A percentile compares a stretch with the other conserved stretches of the same genome.
These are phyloP conservation scores for Calamus simplicifolius DNA, from an alignment of 176 grass and related monocot genomes.

Conservation along the genomic window DNA sequence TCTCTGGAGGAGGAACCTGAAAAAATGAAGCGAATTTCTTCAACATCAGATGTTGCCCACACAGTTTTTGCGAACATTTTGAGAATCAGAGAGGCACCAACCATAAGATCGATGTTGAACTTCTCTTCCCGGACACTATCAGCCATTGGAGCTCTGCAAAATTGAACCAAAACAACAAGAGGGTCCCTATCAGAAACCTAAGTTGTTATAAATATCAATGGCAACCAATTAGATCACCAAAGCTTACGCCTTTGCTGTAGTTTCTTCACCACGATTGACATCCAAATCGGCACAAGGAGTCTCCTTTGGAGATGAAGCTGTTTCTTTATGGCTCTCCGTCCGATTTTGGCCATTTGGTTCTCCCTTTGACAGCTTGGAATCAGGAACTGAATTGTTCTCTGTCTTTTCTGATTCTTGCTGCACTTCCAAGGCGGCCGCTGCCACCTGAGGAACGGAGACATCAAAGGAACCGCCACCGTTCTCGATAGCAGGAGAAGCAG, in stretches of 20 bases:
- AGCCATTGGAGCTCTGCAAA: constrained; percentile 54
- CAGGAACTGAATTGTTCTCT: constrained; percentile 30
- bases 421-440: background rate
- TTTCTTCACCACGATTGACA: constrained; percentile 39
- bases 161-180: background rate
- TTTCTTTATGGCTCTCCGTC: constrained; percentile 36
- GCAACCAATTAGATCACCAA: constrained; percentile 12
- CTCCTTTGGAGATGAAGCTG: constrained; percentile 34
- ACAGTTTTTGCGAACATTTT: too few species aligned
- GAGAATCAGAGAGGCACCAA: constrained; percentile 24
- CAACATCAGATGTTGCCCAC: too few species aligned
- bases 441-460: constrained; percentile 10
- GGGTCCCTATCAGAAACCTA: too few species aligned
- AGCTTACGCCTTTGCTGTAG: constrained; percentile 60
- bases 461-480: constrained; percentile 18
- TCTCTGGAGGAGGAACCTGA: constrained; percentile 88
- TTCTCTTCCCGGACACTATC: constrained; percentile 65
- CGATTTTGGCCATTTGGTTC: constrained; percentile 39
- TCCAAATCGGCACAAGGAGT: constrained; percentile 26
- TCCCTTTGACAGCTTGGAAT: constrained; percentile 24
- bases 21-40: background rate
- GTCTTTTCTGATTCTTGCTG: constrained; percentile 39
- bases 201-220: too few species aligned
- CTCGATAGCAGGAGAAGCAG: constrained; percentile 25
- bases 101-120: constrained; percentile 99